Evolutionary conservation across 164 flowering plant genomes (phyloP), one percentile per base, ranked within the genome.

Genomic region (Nymphaea thermarum): DNA sequence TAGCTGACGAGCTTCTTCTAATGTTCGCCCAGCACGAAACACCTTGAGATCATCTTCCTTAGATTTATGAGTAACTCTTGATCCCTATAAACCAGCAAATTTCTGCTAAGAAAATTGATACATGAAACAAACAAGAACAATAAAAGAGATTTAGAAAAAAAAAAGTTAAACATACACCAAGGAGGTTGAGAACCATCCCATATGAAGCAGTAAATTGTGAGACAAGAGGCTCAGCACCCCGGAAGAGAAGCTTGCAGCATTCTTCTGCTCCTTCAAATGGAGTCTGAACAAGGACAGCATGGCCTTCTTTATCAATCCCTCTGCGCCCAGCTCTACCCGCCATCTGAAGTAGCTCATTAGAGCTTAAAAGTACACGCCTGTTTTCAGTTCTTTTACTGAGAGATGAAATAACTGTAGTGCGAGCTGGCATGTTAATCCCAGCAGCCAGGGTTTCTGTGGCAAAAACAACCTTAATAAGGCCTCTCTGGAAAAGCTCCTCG

Each of bases 371-470:
- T 51, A 74, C 75, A 6, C 87, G 93, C 15, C 92, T 97, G 73
- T 74, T 80, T 67, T 85, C 87, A 72, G 74, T 75, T 71, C 96
- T 82, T 75, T 84, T 94, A 80, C 86, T 86, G 60, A 91, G 94
- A 78, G 96, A 85, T 64, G 96, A 75, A 74, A 94, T 83, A 66
- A 94, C 91, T 62, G 97, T 85, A 70, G 97, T 91, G 72, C 98
- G 82, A 63, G 98, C 98, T 67, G 98, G 98, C 98, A 94, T 94
- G 74, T 94, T 91, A 60, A 91, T 91, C 66, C 98, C 98, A 66
- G 98, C 98, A 72, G 98, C 98, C 70, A 94, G 93, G 42, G 97
- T 94, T 78, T 94, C 98, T 7, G 98, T 94, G 47, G 97, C 98
- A 74, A 94, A 94, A 64, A 93, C 93, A 76, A 93, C 84, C 79